Evolutionary conservation across 352 stramenopile species (phyloP).

Genomic region (Phytopythium sindhum): DNA sequence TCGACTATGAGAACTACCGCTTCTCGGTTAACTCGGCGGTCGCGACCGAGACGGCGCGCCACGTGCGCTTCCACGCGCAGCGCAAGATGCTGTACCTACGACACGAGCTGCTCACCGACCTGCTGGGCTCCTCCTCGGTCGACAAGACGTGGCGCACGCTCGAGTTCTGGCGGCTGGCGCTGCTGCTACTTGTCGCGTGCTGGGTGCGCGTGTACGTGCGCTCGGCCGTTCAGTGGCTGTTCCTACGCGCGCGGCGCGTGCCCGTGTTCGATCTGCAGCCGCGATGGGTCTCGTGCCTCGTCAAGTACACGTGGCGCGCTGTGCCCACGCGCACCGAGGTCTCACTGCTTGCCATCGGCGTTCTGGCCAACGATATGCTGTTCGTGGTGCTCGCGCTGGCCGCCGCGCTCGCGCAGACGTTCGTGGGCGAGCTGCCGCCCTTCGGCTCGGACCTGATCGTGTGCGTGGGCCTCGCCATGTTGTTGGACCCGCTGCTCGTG

Average conservation of each 20-base stretch:
- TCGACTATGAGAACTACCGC: slow-evolving; percentile 44
- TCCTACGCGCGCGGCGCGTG: slow-evolving; percentile 55
- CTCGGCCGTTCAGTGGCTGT: slow-evolving; percentile 86
- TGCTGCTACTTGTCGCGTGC: slow-evolving; percentile 61
- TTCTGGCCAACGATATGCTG: slow-evolving; percentile 48
- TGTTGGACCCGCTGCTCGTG: slow-evolving; percentile 83
- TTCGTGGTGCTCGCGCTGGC: slow-evolving; percentile 44
- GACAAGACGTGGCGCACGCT: slow-evolving; percentile 46
- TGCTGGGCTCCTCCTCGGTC: slow-evolving; percentile 18
- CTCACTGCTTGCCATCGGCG: slow-evolving; percentile 54
- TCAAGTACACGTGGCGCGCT: slow-evolving; percentile 84
- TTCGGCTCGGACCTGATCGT: slow-evolving; percentile 77
- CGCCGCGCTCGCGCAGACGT: slow-evolving; percentile 33
- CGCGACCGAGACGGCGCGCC: slow-evolving; percentile 43
- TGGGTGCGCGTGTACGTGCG: slow-evolving; percentile 89
- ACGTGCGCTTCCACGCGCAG: slow-evolving; percentile 52
- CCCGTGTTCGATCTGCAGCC: slow-evolving; percentile 81
- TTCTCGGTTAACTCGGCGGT: slow-evolving; percentile 51
- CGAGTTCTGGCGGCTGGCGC: slow-evolving; percentile 76
- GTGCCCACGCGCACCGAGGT: slow-evolving; percentile 66
- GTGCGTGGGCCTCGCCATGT: slow-evolving; percentile 63
- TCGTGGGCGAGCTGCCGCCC: slow-evolving; percentile 66
- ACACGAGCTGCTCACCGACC: slow-evolving; percentile 78
- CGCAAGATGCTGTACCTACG: slow-evolving; percentile 79
- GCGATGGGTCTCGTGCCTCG: slow-evolving; percentile 53